Percentiles rank a stretch among this genome's conserved stretches.
These are phyloP conservation scores for Apiospora arundinis DNA, from an alignment of 2,329 filamentous ascomycete genomes.

Conservation along the genomic window DNA sequence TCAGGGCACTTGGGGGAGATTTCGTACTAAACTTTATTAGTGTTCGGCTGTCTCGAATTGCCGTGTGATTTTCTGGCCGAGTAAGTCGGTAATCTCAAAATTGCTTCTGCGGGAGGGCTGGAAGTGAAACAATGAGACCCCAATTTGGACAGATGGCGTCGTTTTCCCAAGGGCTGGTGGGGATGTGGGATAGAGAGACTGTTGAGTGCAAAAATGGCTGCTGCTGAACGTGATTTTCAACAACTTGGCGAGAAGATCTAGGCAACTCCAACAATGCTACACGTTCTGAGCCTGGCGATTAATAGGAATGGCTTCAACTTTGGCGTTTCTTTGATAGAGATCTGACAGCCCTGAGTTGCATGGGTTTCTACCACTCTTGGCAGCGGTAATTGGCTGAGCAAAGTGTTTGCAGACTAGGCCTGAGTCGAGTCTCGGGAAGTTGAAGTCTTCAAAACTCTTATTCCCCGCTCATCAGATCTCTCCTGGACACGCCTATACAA, in stretches of 20 bases:
- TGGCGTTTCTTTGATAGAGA: slow-evolving; percentile 29
- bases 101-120: slow-evolving; percentile 24
- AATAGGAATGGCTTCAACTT: slow-evolving; percentile 38
- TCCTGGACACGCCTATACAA: slow-evolving; percentile 28
- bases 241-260: background rate
- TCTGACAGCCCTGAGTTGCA: slow-evolving; percentile 39
- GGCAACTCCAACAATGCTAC: slow-evolving; percentile 1
- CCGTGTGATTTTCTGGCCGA: slow-evolving; percentile 15
- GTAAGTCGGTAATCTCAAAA: slow-evolving; percentile 17
- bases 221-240: background rate
- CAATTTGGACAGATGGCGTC: slow-evolving; percentile 23
- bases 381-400: slow-evolving; percentile 38
- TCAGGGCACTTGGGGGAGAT: slow-evolving; percentile 15
- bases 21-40: slow-evolving; percentile 19
- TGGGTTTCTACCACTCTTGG: slow-evolving; percentile 30
- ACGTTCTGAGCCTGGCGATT: slow-evolving; percentile 30
- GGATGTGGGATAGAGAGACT: background rate
- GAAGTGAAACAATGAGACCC: slow-evolving; percentile 27
- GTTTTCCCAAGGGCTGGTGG: slow-evolving; percentile 15
- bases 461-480: slow-evolving; percentile 33
- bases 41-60: slow-evolving; percentile 13
- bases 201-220: background rate
- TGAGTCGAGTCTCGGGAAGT: slow-evolving; percentile 44
- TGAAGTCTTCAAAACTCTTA: slow-evolving; percentile 36
- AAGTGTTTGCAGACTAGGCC: slow-evolving; percentile 41